These are phyloP conservation scores for Salvia sclarea DNA, from an alignment of 305 asterid species.

Conservation along the genomic window DNA sequence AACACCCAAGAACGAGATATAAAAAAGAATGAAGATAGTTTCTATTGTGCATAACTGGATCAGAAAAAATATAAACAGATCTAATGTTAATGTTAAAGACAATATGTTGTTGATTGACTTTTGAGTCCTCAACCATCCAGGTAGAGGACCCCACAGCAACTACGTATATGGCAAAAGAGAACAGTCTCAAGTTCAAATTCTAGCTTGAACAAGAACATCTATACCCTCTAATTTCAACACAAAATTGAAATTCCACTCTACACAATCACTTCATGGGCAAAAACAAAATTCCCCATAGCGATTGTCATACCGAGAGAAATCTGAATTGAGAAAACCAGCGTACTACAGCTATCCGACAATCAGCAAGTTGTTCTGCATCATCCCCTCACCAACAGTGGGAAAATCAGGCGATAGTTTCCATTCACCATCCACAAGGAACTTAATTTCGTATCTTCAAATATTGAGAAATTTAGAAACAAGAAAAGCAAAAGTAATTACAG, in stretches of 20 bases:
- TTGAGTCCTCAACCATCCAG: neutral
- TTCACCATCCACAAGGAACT: constrained; percentile 83
- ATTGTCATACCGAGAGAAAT: neutral
- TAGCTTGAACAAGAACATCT: neutral
- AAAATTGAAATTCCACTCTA: neutral
- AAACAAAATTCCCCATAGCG: neutral
- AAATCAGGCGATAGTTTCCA: constrained; percentile 73
- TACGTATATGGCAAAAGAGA: neutral
- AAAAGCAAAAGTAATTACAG: neutral
- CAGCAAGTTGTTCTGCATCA: constrained; percentile 72
- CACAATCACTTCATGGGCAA: neutral
- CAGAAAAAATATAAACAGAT: neutral
- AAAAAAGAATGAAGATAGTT: too few species aligned
- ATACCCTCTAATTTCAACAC: too few species aligned
- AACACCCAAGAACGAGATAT: too few species aligned
- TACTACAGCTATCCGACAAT: constrained; percentile 54
- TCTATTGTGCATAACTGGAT: too few species aligned
- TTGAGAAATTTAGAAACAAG: constrained; percentile 24
- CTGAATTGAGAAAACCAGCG: constrained; percentile 4
- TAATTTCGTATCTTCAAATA: constrained; percentile 74
- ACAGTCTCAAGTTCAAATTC: neutral
- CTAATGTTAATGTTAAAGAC: neutral
- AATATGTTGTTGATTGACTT: neutral
- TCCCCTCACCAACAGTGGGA: constrained; percentile 75
- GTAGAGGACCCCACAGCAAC: neutral